Evolutionary conservation across 1,139 yeast genomes (phyloP).

Genomic region (Candida pseudoviswanathii): DNA sequence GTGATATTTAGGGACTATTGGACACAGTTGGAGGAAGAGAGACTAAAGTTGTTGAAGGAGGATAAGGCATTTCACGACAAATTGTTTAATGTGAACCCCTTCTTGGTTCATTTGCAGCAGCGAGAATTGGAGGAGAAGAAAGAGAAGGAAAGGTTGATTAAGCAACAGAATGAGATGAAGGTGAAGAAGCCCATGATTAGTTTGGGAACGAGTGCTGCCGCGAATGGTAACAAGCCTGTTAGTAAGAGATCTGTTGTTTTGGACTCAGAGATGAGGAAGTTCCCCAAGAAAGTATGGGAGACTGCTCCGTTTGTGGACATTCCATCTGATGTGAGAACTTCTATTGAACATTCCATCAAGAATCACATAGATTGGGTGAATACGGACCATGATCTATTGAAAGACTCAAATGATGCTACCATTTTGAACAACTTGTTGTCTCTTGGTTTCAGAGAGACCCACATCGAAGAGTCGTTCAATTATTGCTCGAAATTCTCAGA

Average conservation of each 20-base stretch:
- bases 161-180: constrained; percentile 37
- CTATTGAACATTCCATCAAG: constrained; percentile 57
- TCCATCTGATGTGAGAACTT: constrained; percentile 48
- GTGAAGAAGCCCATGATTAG: constrained; percentile 45
- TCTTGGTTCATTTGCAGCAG: constrained; percentile 58
- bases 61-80: constrained; percentile 50
- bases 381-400: constrained; percentile 17
- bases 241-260: constrained; percentile 2
- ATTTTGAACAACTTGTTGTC: constrained; percentile 26
- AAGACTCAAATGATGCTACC: not conserved
- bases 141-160: constrained; percentile 47
- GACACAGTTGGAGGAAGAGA: constrained; percentile 65
- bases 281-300: constrained; percentile 69
- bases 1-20: constrained; percentile 78
- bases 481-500: constrained; percentile 57
- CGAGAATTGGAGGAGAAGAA: constrained; percentile 43
- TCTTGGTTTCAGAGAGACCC: constrained; percentile 71
- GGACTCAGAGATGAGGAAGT: constrained; percentile 19
- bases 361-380: constrained; percentile 57
- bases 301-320: constrained; percentile 58
- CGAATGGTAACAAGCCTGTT: not conserved
- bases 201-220: constrained; percentile 21
- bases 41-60: constrained; percentile 47
- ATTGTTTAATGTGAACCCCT: constrained; percentile 71
- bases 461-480: constrained; percentile 69